phyloP scores from a whole-genome alignment of 1,139 yeast species.

The Geotrichum carabidarum region DNA sequence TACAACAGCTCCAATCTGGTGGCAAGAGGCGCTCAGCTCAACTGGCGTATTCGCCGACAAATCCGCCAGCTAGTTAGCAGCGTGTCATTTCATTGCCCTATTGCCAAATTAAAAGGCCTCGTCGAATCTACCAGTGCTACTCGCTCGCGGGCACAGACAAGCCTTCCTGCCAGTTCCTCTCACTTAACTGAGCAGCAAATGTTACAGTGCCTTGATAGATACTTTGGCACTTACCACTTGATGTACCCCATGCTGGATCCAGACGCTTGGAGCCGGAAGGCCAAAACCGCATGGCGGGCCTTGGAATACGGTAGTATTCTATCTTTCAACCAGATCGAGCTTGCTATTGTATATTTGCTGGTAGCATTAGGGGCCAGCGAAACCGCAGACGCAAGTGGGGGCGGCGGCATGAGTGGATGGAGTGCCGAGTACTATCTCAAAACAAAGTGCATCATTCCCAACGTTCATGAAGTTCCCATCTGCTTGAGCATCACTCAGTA shows the following conservation, averaged over 20 bases:
- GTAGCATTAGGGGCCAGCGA: constrained; percentile 24
- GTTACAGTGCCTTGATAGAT: constrained; percentile 26
- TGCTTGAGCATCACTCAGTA: constrained; percentile 7
- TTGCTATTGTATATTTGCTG: constrained; percentile 26
- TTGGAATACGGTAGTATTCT: constrained; percentile 22
- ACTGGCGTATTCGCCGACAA: not conserved
- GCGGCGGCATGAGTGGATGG: not conserved
- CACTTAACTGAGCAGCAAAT: constrained; percentile 23
- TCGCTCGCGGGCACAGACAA: not conserved
- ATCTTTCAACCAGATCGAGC: constrained; percentile 21
- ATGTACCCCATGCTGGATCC: constrained; percentile 26
- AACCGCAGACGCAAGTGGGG: not conserved
- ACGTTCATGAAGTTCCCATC: constrained; percentile 9
- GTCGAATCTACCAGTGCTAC: not conserved
- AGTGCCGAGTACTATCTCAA: constrained; percentile 5
- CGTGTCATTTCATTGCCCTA: not conserved
- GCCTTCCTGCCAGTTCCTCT: not conserved
- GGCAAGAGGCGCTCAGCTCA: not conserved
- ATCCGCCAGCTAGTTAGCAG: not conserved
- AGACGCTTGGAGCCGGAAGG: constrained; percentile 24
- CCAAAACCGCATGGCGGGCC: constrained; percentile 26
- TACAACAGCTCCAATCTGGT: not conserved
- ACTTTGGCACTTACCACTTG: constrained; percentile 22
- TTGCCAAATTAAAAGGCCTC: not conserved
- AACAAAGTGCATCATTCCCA: constrained; percentile 5